Evolutionary conservation across 2,329 filamentous ascomycete species (phyloP).

Genomic region (Lecanoromycetidae sp.): DNA sequence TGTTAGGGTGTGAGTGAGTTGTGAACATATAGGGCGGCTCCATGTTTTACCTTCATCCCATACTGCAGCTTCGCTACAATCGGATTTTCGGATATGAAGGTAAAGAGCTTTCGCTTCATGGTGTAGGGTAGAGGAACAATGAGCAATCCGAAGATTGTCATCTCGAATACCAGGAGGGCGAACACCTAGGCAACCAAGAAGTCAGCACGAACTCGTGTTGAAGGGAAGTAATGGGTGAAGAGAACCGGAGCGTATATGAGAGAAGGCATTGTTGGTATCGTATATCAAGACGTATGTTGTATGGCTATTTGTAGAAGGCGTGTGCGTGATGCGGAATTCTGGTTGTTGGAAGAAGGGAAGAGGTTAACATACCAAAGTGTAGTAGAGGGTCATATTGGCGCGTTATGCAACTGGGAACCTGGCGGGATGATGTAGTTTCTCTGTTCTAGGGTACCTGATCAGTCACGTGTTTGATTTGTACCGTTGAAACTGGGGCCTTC

Average conservation of each 20-base stretch:
- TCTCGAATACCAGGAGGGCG: constrained; percentile 38
- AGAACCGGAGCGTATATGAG: constrained; percentile 28
- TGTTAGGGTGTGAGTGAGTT: constrained; percentile 24
- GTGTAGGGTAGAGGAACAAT: constrained; percentile 77
- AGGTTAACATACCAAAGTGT: constrained; percentile 46
- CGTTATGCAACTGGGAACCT: constrained; percentile 9
- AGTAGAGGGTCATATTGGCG: constrained; percentile 56
- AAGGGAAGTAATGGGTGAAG: neutral
- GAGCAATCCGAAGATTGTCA: constrained; percentile 38
- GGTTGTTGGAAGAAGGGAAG: neutral
- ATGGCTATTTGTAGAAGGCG: too few relatives aligned
- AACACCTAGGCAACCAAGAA: constrained; percentile 31
- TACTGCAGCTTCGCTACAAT: constrained; percentile 88
- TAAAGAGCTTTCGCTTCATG: constrained; percentile 75
- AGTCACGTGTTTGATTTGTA: neutral
- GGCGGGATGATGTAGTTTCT: constrained; percentile 14
- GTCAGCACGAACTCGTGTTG: constrained; percentile 1
- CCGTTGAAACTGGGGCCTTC: neutral
- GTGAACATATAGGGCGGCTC: neutral
- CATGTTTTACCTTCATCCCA: constrained; percentile 61
- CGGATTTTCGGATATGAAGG: constrained; percentile 86
- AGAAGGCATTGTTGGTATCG: constrained; percentile 23
- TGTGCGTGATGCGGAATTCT: too few relatives aligned
- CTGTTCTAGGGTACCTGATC: neutral
- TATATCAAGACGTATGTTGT: neutral